Conservation (phyloP, 345 rosid species). For the Ceriops decandra region DNA sequence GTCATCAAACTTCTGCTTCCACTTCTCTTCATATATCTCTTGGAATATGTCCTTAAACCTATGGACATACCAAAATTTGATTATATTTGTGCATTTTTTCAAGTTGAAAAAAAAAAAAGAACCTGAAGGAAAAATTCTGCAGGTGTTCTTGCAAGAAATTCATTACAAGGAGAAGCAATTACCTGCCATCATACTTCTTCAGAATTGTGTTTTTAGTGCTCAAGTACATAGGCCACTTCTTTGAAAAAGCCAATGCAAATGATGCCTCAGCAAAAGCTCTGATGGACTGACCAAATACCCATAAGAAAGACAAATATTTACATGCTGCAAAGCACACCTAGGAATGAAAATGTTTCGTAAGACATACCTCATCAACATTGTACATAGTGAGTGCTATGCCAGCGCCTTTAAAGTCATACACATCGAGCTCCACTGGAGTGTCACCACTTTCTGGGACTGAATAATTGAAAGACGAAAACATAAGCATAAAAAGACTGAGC, state of each 20-base stretch:
- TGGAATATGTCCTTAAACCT: constrained; percentile 98
- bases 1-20: constrained; percentile 91
- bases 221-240: constrained; percentile 95
- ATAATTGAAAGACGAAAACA: constrained; percentile 13
- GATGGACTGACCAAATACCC: constrained; percentile 57
- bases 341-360: constrained; percentile 8
- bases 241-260: constrained; percentile 72
- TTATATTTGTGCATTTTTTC: constrained; percentile 2
- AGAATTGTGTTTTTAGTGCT: constrained; percentile 97
- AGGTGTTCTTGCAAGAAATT: neutral
- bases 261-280: constrained; percentile 94
- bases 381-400: constrained; percentile 97
- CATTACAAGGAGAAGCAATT: constrained; percentile 22
- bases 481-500: constrained; percentile 7
- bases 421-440: constrained; percentile 61
- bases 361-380: constrained; percentile 85
- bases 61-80: constrained; percentile 24
- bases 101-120: too few species aligned
- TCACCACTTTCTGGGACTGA: constrained; percentile 77
- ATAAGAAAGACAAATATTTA: constrained; percentile 16
- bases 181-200: constrained; percentile 99
- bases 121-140: neutral
- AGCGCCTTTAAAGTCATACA: constrained; percentile 80
- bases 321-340: neutral
- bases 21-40: constrained; percentile 83